A percentile compares a stretch with the other conserved stretches of the same genome.
phyloP scores from a whole-genome alignment of 345 rosid species.

The Erucastrum elatum region DNA sequence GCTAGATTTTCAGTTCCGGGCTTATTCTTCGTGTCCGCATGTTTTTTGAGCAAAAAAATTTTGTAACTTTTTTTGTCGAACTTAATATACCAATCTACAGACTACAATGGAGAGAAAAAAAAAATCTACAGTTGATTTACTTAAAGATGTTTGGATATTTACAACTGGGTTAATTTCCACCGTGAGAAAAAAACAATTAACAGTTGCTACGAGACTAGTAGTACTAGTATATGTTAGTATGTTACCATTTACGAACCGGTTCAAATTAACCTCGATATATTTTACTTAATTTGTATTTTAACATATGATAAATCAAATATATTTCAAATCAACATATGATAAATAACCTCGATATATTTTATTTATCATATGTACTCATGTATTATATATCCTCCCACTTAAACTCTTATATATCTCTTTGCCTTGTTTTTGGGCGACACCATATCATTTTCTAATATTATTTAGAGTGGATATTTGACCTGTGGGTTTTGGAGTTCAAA shows the following conservation, averaged over 20 bases:
- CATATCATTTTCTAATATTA: constrained; percentile 29
- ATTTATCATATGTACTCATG: neutral
- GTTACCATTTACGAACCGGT: neutral
- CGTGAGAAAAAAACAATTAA: neutral
- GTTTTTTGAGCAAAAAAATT: neutral
- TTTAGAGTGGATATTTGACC: constrained; percentile 30
- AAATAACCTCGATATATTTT: neutral
- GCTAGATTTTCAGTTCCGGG: constrained; percentile 2
- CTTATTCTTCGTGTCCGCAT: neutral
- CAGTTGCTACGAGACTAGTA: constrained; percentile 4
- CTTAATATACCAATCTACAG: too few relatives aligned
- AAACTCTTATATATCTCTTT: constrained; percentile 30
- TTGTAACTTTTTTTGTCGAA: too few relatives aligned
- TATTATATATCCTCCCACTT: constrained; percentile 26
- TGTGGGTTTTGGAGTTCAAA: constrained; percentile 13
- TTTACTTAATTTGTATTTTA: neutral
- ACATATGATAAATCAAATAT: too few relatives aligned
- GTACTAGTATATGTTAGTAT: neutral
- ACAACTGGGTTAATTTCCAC: neutral
- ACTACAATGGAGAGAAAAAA: too few relatives aligned
- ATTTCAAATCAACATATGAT: too few relatives aligned
- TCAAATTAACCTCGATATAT: neutral
- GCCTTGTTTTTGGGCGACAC: constrained; percentile 48
- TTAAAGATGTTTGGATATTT: neutral
- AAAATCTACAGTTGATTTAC: too few relatives aligned